phyloP scores from a whole-genome alignment of 108 stramenopile genomes.

The Tribonema minus region DNA sequence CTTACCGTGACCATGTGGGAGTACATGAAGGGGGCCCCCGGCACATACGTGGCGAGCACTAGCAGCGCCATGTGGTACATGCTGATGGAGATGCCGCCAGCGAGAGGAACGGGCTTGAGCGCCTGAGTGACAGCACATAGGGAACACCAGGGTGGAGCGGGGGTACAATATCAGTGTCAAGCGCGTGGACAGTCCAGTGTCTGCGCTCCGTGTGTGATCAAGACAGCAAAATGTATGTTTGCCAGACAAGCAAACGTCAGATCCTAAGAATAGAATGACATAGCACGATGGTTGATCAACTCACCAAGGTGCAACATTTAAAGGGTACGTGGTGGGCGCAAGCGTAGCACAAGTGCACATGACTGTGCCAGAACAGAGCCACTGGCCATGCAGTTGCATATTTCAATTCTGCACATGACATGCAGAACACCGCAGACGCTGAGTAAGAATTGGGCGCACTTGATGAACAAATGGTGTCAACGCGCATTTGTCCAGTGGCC shows the following conservation, averaged over 20 bases:
- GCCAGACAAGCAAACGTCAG: no score
- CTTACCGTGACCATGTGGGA: slow-evolving; percentile 91
- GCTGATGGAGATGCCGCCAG: neutral
- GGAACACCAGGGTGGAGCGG: neutral
- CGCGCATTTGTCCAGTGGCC: neutral
- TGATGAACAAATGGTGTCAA: neutral
- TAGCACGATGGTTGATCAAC: no score
- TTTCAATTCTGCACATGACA: neutral
- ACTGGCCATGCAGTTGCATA: no score
- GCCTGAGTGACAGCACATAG: neutral
- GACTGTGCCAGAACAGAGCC: no score
- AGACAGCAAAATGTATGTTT: neutral
- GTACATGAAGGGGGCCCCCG: slow-evolving; percentile 84
- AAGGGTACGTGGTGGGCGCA: no score
- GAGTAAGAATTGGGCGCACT: neutral
- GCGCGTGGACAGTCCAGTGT: neutral
- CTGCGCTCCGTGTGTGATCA: neutral
- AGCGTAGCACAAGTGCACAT: no score
- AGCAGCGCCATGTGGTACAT: slow-evolving; percentile 59
- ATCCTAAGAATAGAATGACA: no score
- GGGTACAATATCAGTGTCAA: neutral
- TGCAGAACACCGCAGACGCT: neutral
- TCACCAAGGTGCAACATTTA: no score
- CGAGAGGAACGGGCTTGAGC: neutral
- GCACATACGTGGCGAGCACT: slow-evolving; percentile 71